Evolutionary conservation across 108 stramenopile species (phyloP).

Genomic region (Schizochytrium sp.): DNA sequence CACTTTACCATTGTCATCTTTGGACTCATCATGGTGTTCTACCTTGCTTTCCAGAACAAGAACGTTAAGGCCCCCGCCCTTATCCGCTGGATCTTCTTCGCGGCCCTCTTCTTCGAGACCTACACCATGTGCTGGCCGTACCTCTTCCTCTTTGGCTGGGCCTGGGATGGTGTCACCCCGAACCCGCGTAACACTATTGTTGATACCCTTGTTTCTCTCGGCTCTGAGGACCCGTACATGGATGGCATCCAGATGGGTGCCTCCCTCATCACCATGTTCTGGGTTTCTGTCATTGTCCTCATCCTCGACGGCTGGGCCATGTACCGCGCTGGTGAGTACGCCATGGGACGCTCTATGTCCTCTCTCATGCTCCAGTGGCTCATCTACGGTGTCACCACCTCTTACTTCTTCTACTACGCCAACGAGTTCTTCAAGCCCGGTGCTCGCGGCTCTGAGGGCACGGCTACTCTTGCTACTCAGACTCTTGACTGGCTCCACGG

Average conservation of each 20-base stretch:
- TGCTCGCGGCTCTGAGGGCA: slow-evolving; percentile 15
- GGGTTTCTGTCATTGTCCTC: slow-evolving; percentile 57
- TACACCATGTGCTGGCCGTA: slow-evolving; percentile 59
- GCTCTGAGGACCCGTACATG: slow-evolving; percentile 30
- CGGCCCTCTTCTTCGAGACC: slow-evolving; percentile 60
- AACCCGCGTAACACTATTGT: slow-evolving; percentile 46
- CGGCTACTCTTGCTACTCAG: neutral
- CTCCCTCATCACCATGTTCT: slow-evolving; percentile 62
- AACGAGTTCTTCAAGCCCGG: slow-evolving; percentile 56
- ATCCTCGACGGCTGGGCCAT: slow-evolving; percentile 58
- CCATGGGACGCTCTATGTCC: neutral
- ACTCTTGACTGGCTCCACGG: slow-evolving; percentile 40
- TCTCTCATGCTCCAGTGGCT: neutral
- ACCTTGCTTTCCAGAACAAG: slow-evolving; percentile 42
- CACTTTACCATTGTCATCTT: slow-evolving; percentile 51
- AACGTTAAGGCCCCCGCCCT: neutral
- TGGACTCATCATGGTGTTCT: slow-evolving; percentile 3
- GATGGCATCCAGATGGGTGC: slow-evolving; percentile 60
- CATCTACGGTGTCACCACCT: neutral
- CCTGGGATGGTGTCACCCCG: slow-evolving; percentile 50
- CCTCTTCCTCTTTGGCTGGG: slow-evolving; percentile 61
- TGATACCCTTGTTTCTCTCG: slow-evolving; percentile 19
- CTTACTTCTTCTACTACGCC: slow-evolving; percentile 41
- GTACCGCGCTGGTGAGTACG: slow-evolving; percentile 50
- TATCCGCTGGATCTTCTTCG: slow-evolving; percentile 52